These are phyloP conservation scores for Closterium sp. DNA, from an alignment of 139 green algal genomes.

Conservation along the genomic window DNA sequence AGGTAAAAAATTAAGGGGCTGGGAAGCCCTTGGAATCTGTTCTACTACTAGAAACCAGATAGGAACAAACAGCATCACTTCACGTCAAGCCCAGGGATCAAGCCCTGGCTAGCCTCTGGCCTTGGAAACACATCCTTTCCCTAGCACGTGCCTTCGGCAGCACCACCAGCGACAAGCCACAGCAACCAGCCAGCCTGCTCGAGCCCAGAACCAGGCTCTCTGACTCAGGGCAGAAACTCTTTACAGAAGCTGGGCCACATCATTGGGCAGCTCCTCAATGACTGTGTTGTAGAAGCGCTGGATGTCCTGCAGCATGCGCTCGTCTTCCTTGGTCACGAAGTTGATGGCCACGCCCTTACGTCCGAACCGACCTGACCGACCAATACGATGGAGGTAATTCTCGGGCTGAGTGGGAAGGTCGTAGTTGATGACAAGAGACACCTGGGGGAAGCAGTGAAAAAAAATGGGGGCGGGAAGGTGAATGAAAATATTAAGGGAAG, in stretches of 20 bases:
- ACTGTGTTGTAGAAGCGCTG: slow-evolving; percentile 99
- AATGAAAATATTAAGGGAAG: neutral
- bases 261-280: slow-evolving; percentile 95
- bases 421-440: slow-evolving; percentile 99
- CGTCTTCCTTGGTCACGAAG: slow-evolving; percentile 95
- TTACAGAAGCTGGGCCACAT: slow-evolving; percentile 93
- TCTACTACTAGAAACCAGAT: neutral
- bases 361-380: slow-evolving; percentile 87
- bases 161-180: neutral
- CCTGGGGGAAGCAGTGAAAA: slow-evolving; percentile 54
- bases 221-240: neutral
- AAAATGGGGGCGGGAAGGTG: neutral
- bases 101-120: neutral
- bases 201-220: neutral
- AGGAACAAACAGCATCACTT: neutral
- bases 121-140: neutral
- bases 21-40: neutral
- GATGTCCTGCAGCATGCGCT: slow-evolving; percentile 94
- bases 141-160: neutral
- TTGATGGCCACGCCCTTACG: slow-evolving; percentile 99
- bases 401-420: slow-evolving; percentile 98
- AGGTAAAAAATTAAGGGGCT: neutral
- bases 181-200: neutral
- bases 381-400: slow-evolving; percentile 99
- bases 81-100: neutral